Base-by-base conservation (phyloP, 2,329 filamentous ascomycete species). In the Ceratocystiopsis sp. region DNA sequence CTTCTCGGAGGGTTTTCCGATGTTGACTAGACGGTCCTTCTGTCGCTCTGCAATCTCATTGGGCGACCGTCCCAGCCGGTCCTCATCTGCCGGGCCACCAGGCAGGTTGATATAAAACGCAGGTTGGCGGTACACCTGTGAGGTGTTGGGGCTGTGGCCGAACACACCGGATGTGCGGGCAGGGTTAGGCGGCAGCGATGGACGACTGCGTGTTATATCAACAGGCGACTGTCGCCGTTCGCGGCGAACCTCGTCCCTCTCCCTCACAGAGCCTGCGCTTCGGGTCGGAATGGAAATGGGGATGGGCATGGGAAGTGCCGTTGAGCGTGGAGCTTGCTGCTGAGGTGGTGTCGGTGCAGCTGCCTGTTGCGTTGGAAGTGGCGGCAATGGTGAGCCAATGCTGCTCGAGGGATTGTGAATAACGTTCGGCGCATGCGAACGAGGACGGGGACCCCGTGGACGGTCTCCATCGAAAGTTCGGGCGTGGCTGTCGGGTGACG, bases 351-450 rank as follows among this genome's bases (percentile, higher is more conserved):
- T 29, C 25, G 25, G 25, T 29, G 25, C 25, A 11, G 25, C 25
- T 29, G 25, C 25, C 25, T 29, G 25, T 8, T 29, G 25, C 10
- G 25, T 11, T 29, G 25, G 25, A 4, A 29, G 25, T 2, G 25
- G 25, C 9, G 25, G 25, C 9, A 29, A 8, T 7, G 4, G 10
- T 29, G 25, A 29, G 25, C 10, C 10, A 8, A 11, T 8, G 25
- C 7, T 11, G 35, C 40, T 38, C 3, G 42, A 33, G 8, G 46
- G 41, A n/a, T 51, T 50, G 32, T 48, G 48, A 14, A 54, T 50
- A 17, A 54, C 47, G 35, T 56, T 59, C 3, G 53, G 49, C 8
- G 53, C 51, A 12, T 56, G 55, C 14, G 56, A 54, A 13, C 51
- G 53, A 12, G 48, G 45, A 17, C 52, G 50, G 12, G 48, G 47